phyloP scores from a whole-genome alignment of 495 filamentous ascomycete genomes.

The Xylaria scruposa region DNA sequence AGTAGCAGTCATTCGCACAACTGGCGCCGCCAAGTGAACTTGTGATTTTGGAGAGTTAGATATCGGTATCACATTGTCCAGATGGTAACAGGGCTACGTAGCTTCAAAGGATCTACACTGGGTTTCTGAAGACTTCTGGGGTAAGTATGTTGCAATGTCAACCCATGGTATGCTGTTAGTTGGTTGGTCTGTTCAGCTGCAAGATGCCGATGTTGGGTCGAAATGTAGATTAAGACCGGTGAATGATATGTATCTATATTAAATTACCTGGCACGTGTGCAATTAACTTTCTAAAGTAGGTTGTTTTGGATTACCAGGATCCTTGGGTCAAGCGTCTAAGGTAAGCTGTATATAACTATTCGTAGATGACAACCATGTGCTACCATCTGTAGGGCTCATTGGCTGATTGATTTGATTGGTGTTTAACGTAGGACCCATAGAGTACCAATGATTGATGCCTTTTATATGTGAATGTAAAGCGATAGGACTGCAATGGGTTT shows the following conservation, averaged over 20 bases:
- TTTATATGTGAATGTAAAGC: background rate
- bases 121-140: background rate
- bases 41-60: background rate
- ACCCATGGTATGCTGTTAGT: background rate
- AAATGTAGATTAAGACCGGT: slow-evolving; percentile 9
- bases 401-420: slow-evolving; percentile 1
- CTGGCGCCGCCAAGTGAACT: slow-evolving; percentile 10
- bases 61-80: background rate
- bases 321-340: background rate
- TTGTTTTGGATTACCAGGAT: background rate
- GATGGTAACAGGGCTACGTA: background rate
- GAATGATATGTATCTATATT: background rate
- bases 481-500: background rate
- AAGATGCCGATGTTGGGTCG: background rate
- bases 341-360: slow-evolving; percentile 6
- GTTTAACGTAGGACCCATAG: background rate
- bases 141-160: background rate
- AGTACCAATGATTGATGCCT: background rate
- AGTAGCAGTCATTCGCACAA: slow-evolving; percentile 3
- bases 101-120: background rate
- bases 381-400: slow-evolving; percentile 3
- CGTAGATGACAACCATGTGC: slow-evolving; percentile 6
- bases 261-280: background rate
- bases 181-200: background rate
- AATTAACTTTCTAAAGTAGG: background rate